Evolutionary conservation across 257 asterid genomes (phyloP).

Genomic region (Mitragyna speciosa): DNA sequence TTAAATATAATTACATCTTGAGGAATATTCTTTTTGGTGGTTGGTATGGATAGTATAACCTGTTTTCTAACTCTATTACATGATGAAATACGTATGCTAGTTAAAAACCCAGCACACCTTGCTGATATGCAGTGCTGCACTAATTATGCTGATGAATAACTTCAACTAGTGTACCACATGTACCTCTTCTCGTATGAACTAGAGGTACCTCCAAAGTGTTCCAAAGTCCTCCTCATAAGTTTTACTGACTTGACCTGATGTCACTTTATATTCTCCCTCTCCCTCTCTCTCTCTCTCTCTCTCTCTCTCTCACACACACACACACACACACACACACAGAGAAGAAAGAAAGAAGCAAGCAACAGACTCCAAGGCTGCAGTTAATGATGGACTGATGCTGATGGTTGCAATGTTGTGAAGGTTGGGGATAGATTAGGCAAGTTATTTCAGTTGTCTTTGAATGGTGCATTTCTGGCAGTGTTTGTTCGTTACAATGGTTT

Average conservation of each 20-base stretch:
- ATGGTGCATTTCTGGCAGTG: neutral
- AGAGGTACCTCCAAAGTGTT: neutral
- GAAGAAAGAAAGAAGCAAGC: too few relatives aligned
- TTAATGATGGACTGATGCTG: neutral
- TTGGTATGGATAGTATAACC: neutral
- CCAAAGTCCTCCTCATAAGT: neutral
- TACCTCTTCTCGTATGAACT: neutral
- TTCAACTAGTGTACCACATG: too few relatives aligned
- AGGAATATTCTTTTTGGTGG: neutral
- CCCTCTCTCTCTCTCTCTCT: too few relatives aligned
- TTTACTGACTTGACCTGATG: too few relatives aligned
- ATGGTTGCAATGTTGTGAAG: neutral
- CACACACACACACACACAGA: too few relatives aligned
- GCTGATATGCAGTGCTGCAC: neutral
- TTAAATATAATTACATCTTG: neutral
- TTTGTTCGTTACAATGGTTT: neutral
- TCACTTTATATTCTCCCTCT: too few relatives aligned
- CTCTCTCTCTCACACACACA: too few relatives aligned
- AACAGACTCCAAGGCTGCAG: too few relatives aligned
- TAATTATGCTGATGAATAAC: too few relatives aligned
- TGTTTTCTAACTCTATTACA: neutral
- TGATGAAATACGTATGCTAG: neutral
- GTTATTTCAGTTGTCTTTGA: neutral
- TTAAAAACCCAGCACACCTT: neutral
- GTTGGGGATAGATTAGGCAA: neutral